Conservation (phyloP, 768 basidiomycete genomes). For the Rhodotorula taiwanensis region DNA sequence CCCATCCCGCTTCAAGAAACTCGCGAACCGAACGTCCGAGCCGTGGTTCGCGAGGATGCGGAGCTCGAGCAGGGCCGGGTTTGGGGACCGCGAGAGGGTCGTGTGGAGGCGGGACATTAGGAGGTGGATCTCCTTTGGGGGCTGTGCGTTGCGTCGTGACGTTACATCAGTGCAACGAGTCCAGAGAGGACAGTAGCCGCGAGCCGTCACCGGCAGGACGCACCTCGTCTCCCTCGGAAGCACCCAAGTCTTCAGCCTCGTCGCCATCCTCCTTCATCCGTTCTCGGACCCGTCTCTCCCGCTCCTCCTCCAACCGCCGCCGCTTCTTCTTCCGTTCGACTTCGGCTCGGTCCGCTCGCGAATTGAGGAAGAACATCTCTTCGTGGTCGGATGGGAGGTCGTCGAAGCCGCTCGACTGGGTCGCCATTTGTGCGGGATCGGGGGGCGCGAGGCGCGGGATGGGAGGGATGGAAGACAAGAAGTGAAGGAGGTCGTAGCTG, state of each 20-base stretch:
- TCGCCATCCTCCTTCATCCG: constrained; percentile 50
- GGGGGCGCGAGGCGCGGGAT: constrained; percentile 43
- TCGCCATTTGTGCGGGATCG: constrained; percentile 43
- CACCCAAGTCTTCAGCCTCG: constrained; percentile 49
- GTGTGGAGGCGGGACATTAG: constrained; percentile 69
- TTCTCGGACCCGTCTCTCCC: constrained; percentile 14
- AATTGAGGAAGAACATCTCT: constrained; percentile 69
- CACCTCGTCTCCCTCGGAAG: constrained; percentile 38
- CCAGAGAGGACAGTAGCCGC: no score
- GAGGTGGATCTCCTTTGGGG: constrained; percentile 42
- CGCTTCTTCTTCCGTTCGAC: constrained; percentile 54
- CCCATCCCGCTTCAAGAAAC: constrained; percentile 51
- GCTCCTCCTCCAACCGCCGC: constrained; percentile 12
- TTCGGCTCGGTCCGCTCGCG: constrained; percentile 60
- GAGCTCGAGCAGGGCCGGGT: constrained; percentile 75
- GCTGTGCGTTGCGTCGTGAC: no score
- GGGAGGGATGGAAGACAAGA: constrained; percentile 52
- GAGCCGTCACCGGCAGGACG: not conserved
- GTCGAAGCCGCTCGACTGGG: constrained; percentile 56
- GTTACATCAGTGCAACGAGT: constrained; percentile 7
- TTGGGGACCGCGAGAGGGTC: constrained; percentile 63
- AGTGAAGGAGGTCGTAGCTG: constrained; percentile 56
- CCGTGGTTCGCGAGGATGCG: constrained; percentile 82
- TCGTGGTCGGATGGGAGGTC: constrained; percentile 78
- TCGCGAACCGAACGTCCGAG: constrained; percentile 63